Base-by-base conservation (phyloP, 2,329 filamentous ascomycete genomes). In the Lecanicillium sp. region DNA sequence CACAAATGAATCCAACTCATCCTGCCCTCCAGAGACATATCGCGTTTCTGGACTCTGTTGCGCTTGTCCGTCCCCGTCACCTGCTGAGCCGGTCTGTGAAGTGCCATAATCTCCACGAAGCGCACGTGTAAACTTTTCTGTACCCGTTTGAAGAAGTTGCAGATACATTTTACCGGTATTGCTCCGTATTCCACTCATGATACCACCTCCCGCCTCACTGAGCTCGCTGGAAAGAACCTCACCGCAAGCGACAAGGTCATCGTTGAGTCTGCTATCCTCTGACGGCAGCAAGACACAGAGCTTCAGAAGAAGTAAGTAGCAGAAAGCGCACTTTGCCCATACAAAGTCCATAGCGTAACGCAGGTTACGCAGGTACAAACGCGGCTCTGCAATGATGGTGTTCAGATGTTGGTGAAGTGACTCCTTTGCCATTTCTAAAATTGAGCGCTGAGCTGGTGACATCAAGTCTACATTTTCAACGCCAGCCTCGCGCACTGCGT, bases 261-360 rank as follows among this genome's bases (percentile, higher is more conserved):
- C 38, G 33, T 36, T 36, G 4, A 32, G 19, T 5, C 35, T 34
- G 27, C 37, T 47, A 13, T 37, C 35, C 5, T 45, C 43, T 15
- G 45, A 46, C 0, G 65, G 65, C 0, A 75, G 54, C 1, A 75
- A 57, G 1, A 69, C 62, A 0, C 68, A 65, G 4, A 75, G 56
- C 41, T 72, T 73, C 3, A 76, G 61, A 2, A 75, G 61, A 1
- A 77, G 57, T 2, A 75, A 54, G 32, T 75, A 70, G n/a, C 69
- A 74, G 43, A 75, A 75, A 0, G 71, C 70, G 36, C 68, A 71
- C 49, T 76, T 76, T 0, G 71, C 71, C 71, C 71, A 75, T 15
- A 75, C 71, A 42, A 75, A 75, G 39, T 75, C 70, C 63, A 73
- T 72, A 0, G 71, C 70, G 45, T 68, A 75, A 20, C 62, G 64